Base-by-base conservation (phyloP, 1,284 basidiomycete species). In the Blastosporella zonata region DNA sequence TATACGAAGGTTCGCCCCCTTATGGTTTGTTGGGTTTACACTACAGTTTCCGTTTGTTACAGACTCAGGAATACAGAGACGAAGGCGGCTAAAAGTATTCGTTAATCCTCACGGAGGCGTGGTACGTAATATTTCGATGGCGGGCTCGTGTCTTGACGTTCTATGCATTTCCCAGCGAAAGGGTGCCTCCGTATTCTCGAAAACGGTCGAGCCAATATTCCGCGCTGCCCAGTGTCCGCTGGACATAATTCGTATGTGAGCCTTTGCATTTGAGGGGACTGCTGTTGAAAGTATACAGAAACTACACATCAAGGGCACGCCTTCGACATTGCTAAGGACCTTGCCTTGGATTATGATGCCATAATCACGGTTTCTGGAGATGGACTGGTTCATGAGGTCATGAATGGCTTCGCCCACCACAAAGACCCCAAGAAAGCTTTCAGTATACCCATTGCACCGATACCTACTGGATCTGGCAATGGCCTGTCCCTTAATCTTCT, bases 381-480 rank as follows among this genome's bases (percentile, higher is more conserved):
- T 63, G 95, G 95, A 4, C 75, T 93, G 35, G 63, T 94, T 6
- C 91, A 95, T 62, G 95, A 98, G 67, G 75, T 96, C n/a, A 63
- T 97, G 61, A 98, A 99, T 62, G 97, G 95, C 2, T 82, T 97
- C 42, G 87, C 90, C 0, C 70, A 79, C 35, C 85, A 93, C 46
- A 63, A 73, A 7, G 78, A 90, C 45, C 87, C 90, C 0, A 66
- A 70, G 15, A 74, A 74, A 38, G 94, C 93, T 0, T 79, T 98
- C 39, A 65, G 69, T 34, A 83, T 85, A 35, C 92, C 94, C 0
- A 69, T 98, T 20, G 84, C 83, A 1, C 92, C 91, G 1, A 86
- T 99, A 55, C 93, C 97, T 1, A 86, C 90, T 8, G 96, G 95
- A 35, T 86, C 84, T 28, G 92, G 87, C 5, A 95, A 95, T 58